phyloP scores from a whole-genome alignment of 129 eudicot genomes.

The Saussurea involucrata region DNA sequence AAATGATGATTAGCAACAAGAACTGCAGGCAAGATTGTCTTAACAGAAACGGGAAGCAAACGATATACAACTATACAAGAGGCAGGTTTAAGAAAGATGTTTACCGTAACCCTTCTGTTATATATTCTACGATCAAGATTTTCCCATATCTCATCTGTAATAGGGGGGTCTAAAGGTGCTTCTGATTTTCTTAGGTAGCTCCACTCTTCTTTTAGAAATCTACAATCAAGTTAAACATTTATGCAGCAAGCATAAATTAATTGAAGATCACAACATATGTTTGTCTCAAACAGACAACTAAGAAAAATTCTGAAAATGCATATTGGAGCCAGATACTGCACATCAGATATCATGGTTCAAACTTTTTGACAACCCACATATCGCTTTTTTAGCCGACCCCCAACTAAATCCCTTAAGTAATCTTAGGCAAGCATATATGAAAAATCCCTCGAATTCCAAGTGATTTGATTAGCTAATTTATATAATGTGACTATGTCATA shows the following conservation, averaged over 20 bases:
- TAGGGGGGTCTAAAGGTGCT: conserved; percentile 34
- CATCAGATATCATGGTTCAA: neutral
- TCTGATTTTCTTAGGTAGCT: conserved; percentile 42
- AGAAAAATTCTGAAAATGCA: neutral
- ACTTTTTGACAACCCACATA: neutral
- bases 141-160: conserved; percentile 50
- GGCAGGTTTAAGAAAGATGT: conserved; percentile 6
- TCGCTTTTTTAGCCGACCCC: no score
- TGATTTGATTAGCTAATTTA: no score
- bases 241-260: neutral
- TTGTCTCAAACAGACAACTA: neutral
- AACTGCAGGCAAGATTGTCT: no score
- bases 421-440: no score
- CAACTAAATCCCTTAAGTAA: no score
- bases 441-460: no score
- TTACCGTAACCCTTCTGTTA: conserved; percentile 54
- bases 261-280: neutral
- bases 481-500: no score
- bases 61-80: neutral
- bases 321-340: neutral
- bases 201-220: conserved; percentile 85
- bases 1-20: neutral
- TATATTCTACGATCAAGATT: conserved; percentile 50
- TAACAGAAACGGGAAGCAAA: neutral
- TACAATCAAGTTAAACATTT: conserved; percentile 24